Evolutionary conservation across 2,329 filamentous ascomycete species (phyloP), one percentile per base, ranked within the genome.

Genomic region (Cryphonectria japonica): DNA sequence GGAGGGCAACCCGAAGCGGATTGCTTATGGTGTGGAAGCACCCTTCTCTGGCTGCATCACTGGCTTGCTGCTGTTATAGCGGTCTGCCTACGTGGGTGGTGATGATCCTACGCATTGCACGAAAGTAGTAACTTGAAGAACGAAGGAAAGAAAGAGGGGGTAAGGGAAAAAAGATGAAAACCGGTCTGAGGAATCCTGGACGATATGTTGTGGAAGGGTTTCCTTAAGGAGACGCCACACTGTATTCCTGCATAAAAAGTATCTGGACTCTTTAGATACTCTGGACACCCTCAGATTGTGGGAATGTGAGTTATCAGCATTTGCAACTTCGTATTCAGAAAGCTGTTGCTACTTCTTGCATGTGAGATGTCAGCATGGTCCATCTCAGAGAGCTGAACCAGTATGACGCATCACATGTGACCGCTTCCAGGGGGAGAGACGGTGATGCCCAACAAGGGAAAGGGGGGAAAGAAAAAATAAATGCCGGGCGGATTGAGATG

Each of bases 391-490:
- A 54, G 50, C 26, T n/a, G n/a, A 43, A 39, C 29, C 41, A 46
- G 63, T 61, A 26, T 68, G 66, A 68, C n/a, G 59, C 26, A 43
- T 68, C 57, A 52, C 29, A 68, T 68, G 57, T 68, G 57, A 68
- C 34, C 8, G 32, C 52, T 26, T 54, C 29, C 59, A 68, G 66
- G 66, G 43, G 46, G 41, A 52, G 29, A 52, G 62, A 22, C 16
- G 16, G 16, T 68, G 32, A 43, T 52, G 57, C 54, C 54, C 22
- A 46, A 39, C 19, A 11, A 37, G 14, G 19, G 9, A 3, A 8
- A n/a, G 16, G 19, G n/a, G 59, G 11, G 11, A 9, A 39, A 22
- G 46, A 50, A 16, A 19, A 13, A 19, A 46, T 8, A 46, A 19
- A 50, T 50, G 7, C 4, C 52, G 16, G 14, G n/a, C n/a, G 5